A percentile compares a stretch with the other conserved stretches of the same genome.
phyloP scores from a whole-genome alignment of 2,329 filamentous ascomycete genomes.

The Cercospora janseana region DNA sequence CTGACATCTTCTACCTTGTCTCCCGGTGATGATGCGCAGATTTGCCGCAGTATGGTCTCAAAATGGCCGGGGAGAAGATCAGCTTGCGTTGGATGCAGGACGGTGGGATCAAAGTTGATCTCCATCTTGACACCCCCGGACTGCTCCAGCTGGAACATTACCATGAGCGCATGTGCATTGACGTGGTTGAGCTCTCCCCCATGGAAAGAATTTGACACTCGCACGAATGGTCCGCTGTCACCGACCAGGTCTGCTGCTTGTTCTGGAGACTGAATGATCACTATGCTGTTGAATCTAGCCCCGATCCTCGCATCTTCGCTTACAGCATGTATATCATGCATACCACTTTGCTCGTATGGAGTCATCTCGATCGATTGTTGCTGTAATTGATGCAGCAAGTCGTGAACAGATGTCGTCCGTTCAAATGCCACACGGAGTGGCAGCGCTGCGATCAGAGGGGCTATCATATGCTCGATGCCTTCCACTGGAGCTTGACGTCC shows the following conservation, averaged over 20 bases:
- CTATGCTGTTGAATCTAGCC: conserved; percentile 11
- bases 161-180: conserved; percentile 17
- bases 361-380: conserved; percentile 17
- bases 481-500: conserved; percentile 29
- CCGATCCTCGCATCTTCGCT: conserved; percentile 6
- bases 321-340: conserved; percentile 12
- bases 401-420: not conserved
- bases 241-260: not conserved
- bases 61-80: conserved; percentile 8
- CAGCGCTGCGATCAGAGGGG: conserved; percentile 18
- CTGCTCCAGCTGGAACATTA: conserved; percentile 11
- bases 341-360: conserved; percentile 17
- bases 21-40: conserved; percentile 1
- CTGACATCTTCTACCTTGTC: conserved; percentile 8
- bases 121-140: conserved; percentile 1
- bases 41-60: conserved; percentile 12
- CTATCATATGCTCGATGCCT: conserved; percentile 17
- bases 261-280: conserved; percentile 8
- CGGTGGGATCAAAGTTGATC: conserved; percentile 10
- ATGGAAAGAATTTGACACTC: conserved; percentile 5
- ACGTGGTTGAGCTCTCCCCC: conserved; percentile 9
- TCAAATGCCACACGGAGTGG: conserved; percentile 9
- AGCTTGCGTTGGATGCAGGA: conserved; percentile 6
- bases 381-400: conserved; percentile 14
- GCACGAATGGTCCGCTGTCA: conserved; percentile 2